These are phyloP conservation scores for Neurospora sp. DNA, from an alignment of 495 filamentous ascomycete species.

Conservation along the genomic window DNA sequence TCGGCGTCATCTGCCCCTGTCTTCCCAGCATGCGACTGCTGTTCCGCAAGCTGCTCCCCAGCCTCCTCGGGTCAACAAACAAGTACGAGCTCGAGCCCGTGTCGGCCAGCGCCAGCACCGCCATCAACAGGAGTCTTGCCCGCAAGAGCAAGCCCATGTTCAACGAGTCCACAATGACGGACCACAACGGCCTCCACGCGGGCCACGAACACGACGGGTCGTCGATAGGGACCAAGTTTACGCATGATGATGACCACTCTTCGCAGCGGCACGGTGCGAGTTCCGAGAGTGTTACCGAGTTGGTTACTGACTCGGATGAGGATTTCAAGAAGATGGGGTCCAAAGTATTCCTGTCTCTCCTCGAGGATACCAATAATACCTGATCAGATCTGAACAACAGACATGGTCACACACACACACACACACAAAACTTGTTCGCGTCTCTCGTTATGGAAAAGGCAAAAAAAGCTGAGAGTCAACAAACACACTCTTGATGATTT, in stretches of 20 bases:
- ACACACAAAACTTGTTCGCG: not conserved
- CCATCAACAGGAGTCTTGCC: not conserved
- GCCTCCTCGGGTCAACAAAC: slow-evolving; percentile 4
- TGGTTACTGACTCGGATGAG: not conserved
- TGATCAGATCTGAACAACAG: not conserved
- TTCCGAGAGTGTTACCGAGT: not conserved
- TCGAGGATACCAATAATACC: not conserved
- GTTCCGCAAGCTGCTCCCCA: slow-evolving; percentile 12
- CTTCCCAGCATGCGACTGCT: slow-evolving; percentile 20
- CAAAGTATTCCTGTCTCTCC: not conserved
- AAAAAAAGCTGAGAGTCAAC: not conserved
- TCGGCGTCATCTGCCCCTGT: slow-evolving; percentile 25
- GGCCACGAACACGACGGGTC: not conserved
- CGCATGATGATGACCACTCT: not conserved
- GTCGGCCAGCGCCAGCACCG: not conserved
- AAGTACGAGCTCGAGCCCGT: slow-evolving; percentile 10
- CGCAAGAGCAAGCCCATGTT: not conserved
- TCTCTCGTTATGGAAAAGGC: not conserved
- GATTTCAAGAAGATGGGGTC: not conserved
- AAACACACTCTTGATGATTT: not conserved
- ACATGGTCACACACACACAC: not conserved
- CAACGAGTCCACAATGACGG: not conserved
- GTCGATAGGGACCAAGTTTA: not conserved
- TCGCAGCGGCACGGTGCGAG: not conserved
- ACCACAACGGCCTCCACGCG: not conserved